Percentiles rank a stretch among this genome's conserved stretches.
Evolutionary conservation across 2,329 filamentous ascomycete species (phyloP).

Genomic region (Talaromyces sp.): DNA sequence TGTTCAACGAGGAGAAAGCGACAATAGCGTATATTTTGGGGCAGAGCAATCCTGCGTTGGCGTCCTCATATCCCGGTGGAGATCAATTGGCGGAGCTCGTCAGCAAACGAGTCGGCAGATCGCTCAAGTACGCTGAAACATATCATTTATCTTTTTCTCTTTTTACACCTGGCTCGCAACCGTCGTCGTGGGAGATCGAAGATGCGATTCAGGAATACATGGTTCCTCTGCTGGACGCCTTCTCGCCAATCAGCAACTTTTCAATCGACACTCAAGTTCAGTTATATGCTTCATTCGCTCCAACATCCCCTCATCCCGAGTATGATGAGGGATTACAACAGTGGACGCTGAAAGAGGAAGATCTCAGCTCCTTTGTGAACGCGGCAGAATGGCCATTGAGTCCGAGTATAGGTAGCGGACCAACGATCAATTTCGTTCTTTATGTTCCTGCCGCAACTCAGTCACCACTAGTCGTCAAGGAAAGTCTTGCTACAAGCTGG

Average conservation of each 20-base stretch:
- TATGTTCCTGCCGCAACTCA: conserved; percentile 71
- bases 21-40: conserved; percentile 72
- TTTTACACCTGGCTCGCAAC: conserved; percentile 71
- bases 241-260: conserved; percentile 85
- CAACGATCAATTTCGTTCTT: conserved; percentile 92
- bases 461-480: conserved; percentile 56
- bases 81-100: conserved; percentile 51
- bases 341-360: conserved; percentile 71
- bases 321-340: conserved; percentile 52
- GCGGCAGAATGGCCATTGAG: conserved; percentile 96
- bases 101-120: conserved; percentile 67
- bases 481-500: conserved; percentile 68
- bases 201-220: conserved; percentile 74
- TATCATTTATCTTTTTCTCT: conserved; percentile 96
- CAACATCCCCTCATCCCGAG: conserved; percentile 55
- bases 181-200: conserved; percentile 90
- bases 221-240: conserved; percentile 69
- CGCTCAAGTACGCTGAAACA: conserved; percentile 84
- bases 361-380: conserved; percentile 92
- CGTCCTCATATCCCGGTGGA: conserved; percentile 20
- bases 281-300: conserved; percentile 70
- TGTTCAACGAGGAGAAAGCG: conserved; percentile 84
- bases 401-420: conserved; percentile 85
- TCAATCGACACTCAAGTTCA: conserved; percentile 96
- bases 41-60: conserved; percentile 38